Evolutionary conservation across 768 basidiomycete species (phyloP), one percentile per base, ranked within the genome.

Genomic region (Kwoniella sp.): DNA sequence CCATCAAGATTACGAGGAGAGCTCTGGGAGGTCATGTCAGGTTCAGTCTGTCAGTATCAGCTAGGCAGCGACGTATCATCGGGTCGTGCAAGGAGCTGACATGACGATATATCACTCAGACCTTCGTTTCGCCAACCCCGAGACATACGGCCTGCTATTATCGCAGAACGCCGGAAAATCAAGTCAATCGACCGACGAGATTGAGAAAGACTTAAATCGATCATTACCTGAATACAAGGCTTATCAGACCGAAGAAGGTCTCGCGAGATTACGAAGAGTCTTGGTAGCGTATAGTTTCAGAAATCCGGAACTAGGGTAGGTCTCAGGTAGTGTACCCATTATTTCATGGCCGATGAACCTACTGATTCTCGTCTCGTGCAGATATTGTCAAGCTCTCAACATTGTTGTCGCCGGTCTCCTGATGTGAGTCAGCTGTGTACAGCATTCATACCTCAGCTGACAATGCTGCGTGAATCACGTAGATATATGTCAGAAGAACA

Each of bases 401-500:
- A 95, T 99, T 53, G 74, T 76, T n/a, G 90, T 90, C 0, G 94
- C 95, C 26, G 93, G 74, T 13, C 67, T 79, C 12, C 62, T 80
- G 27, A 80, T 80, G 78, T 80, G 46, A 68, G 77, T 71, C 21
- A 30, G 19, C 25, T 29, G 5, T 15, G 7, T 5, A 15, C 15
- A 8, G 17, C 22, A 1, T 44, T 27, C 33, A 33, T 8, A 26
- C 9, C 21, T 6, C 30, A 21, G 19, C 57, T 53, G 30, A 51
- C 1, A 22, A 0, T 50, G 15, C 37, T 26, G 15, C 27, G 9
- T 29, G 6, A 33, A 30, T 7, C n/a, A n/a, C n/a, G n/a, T 70
- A 98, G 94, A 66, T 99, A 97, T 79, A 92, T 96, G 92, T 95
- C 92, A 1, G 96, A 99, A 80, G 96, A 98, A 71, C 95, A 98